phyloP scores from a whole-genome alignment of 345 rosid genomes.

The Jatropha curcas region DNA sequence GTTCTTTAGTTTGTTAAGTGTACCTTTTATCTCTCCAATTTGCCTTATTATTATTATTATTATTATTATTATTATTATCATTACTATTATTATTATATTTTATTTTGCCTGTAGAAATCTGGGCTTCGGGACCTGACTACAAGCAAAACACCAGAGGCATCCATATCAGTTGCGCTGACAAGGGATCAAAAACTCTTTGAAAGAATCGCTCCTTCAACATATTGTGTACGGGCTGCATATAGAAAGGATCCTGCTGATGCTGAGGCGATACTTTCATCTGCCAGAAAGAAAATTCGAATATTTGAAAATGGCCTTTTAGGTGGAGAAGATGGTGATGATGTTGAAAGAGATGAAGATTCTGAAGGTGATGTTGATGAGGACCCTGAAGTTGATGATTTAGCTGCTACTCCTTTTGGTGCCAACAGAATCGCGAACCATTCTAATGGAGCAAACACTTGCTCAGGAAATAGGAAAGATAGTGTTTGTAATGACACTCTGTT shows the following conservation, averaged over 20 bases:
- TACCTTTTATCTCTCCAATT: conserved; percentile 3
- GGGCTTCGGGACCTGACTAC: conserved; percentile 95
- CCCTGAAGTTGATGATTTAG: conserved; percentile 88
- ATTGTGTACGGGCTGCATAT: conserved; percentile 86
- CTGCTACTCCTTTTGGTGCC: conserved; percentile 47
- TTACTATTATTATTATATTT: conserved; percentile 4
- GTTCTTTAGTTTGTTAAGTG: conserved; percentile 16
- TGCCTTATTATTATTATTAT: background rate
- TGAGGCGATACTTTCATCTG: conserved; percentile 77
- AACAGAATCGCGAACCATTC: conserved; percentile 46
- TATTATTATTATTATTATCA: conserved; percentile 5
- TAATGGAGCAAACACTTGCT: conserved; percentile 41
- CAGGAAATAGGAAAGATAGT: conserved; percentile 46
- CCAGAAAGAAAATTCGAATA: conserved; percentile 86
- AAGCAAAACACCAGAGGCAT: conserved; percentile 99
- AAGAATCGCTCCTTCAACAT: conserved; percentile 99
- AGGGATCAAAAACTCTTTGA: conserved; percentile 99
- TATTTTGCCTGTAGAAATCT: conserved; percentile 61
- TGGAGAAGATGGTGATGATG: conserved; percentile 82
- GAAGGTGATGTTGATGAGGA: conserved; percentile 94
- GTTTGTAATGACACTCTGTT: conserved; percentile 34
- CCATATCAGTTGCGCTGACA: conserved; percentile 97
- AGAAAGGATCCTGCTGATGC: conserved; percentile 96
- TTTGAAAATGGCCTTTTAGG: conserved; percentile 91
- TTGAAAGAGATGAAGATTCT: conserved; percentile 85